A percentile compares a stretch with the other conserved stretches of the same genome.
These are phyloP conservation scores for Xylaria sp. DNA, from an alignment of 2,329 filamentous ascomycete species.

Conservation along the genomic window DNA sequence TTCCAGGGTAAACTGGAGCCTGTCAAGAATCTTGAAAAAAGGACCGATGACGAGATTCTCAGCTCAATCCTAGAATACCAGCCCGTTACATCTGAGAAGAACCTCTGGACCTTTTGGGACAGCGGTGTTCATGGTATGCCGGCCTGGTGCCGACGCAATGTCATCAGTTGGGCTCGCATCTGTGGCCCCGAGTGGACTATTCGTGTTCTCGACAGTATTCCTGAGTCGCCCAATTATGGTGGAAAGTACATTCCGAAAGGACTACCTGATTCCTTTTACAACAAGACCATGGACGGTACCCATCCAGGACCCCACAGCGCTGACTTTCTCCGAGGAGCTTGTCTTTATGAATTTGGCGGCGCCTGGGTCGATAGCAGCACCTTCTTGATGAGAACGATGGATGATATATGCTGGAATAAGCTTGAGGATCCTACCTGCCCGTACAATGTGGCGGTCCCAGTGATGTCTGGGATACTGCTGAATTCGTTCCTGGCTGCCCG, in stretches of 20 bases:
- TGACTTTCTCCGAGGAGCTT: constrained; percentile 57
- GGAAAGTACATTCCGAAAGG: constrained; percentile 50
- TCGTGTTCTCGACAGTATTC: constrained; percentile 54
- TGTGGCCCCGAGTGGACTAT: constrained; percentile 55
- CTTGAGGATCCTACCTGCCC: constrained; percentile 51
- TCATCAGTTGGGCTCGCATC: constrained; percentile 55
- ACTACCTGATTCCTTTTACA: constrained; percentile 50
- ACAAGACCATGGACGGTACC: constrained; percentile 55
- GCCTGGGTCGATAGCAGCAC: constrained; percentile 56
- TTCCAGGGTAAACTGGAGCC: constrained; percentile 39
- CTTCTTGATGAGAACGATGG: constrained; percentile 52
- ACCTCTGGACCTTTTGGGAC: constrained; percentile 57
- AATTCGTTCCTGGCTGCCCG: constrained; percentile 55
- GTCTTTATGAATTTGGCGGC: constrained; percentile 54
- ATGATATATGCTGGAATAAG: constrained; percentile 54
- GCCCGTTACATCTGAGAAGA: constrained; percentile 53
- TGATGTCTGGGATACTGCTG: constrained; percentile 45
- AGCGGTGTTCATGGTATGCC: constrained; percentile 51
- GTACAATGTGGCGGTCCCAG: constrained; percentile 47
- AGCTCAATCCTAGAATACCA: constrained; percentile 25
- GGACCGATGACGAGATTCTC: constrained; percentile 41
- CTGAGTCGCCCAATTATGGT: constrained; percentile 53
- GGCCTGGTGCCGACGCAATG: constrained; percentile 54
- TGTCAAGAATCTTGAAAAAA: constrained; percentile 30
- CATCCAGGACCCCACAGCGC: constrained; percentile 55